phyloP scores from a whole-genome alignment of 768 basidiomycete species.

The Tylopilus plumbeoviolaceoides region DNA sequence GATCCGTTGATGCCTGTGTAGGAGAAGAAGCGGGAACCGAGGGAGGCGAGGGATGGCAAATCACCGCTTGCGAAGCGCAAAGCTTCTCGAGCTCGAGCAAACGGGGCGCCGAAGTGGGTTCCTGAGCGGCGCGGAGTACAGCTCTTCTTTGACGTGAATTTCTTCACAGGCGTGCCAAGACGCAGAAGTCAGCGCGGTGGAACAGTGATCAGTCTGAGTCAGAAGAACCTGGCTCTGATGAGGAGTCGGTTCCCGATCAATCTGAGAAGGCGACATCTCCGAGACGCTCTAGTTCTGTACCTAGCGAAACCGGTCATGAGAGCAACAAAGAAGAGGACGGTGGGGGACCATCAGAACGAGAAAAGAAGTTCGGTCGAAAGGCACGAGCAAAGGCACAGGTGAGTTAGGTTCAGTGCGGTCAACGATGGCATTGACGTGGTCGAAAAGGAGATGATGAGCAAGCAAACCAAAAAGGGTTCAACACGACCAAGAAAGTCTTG shows the following conservation, averaged over 20 bases:
- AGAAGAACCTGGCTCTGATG: conserved; percentile 23
- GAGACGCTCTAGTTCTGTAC: conserved; percentile 33
- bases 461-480: conserved; percentile 21
- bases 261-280: conserved; percentile 21
- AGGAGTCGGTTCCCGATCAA: conserved; percentile 40
- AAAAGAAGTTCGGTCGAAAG: conserved; percentile 36
- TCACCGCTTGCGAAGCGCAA: conserved; percentile 50
- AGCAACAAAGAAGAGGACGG: conserved; percentile 29
- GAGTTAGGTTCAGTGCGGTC: conserved; percentile 2
- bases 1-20: conserved; percentile 18
- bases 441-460: conserved; percentile 30
- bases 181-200: conserved; percentile 27
- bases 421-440: conserved; percentile 1
- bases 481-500: conserved; percentile 25
- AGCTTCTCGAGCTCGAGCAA: conserved; percentile 34
- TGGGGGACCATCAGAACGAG: conserved; percentile 27
- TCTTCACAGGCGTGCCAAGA: conserved; percentile 26
- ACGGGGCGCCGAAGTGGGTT: conserved; percentile 27
- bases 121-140: not conserved
- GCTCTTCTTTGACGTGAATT: conserved; percentile 6
- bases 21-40: conserved; percentile 34
- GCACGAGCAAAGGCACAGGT: conserved; percentile 41
- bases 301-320: conserved; percentile 32
- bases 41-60: conserved; percentile 50
- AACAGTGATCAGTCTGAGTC: conserved; percentile 31